Evolutionary conservation across 2,329 filamentous ascomycete species (phyloP).

Genomic region (Colletotrichum sp.): DNA sequence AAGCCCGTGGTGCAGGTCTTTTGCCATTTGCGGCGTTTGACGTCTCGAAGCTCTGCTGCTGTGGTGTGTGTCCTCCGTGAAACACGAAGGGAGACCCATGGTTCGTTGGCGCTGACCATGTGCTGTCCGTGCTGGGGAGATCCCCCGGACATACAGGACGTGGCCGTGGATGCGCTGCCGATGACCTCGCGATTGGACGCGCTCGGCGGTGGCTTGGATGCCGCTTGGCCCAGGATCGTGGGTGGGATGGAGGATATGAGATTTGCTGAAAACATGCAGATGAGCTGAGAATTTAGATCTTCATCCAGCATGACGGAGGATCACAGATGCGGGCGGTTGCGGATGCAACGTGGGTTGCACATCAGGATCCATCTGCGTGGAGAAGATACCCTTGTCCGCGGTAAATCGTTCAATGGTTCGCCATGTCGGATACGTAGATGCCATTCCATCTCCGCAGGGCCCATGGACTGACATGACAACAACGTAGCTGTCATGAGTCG

Average conservation of each 20-base stretch:
- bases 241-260: not conserved
- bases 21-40: conserved; percentile 15
- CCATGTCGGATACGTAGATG: not conserved
- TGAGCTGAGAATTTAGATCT: not conserved
- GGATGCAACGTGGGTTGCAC: not conserved
- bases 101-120: conserved; percentile 3
- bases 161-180: not conserved
- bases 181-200: conserved; percentile 9
- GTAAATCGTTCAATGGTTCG: not conserved
- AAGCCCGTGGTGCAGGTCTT: not conserved
- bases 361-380: not conserved
- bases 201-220: not conserved
- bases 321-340: not conserved
- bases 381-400: not conserved
- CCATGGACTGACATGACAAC: not conserved
- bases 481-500: not conserved
- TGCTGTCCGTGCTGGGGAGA: conserved; percentile 10
- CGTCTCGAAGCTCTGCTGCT: conserved; percentile 12
- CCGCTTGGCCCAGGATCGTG: not conserved
- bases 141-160: conserved; percentile 6
- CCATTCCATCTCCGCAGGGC: not conserved
- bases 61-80: conserved; percentile 1
- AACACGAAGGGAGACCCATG: conserved; percentile 17
- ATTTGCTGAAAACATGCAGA: not conserved
- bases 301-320: not conserved